Base-by-base conservation (phyloP, 2,329 filamentous ascomycete species). In the Colletotrichum limetticola region DNA sequence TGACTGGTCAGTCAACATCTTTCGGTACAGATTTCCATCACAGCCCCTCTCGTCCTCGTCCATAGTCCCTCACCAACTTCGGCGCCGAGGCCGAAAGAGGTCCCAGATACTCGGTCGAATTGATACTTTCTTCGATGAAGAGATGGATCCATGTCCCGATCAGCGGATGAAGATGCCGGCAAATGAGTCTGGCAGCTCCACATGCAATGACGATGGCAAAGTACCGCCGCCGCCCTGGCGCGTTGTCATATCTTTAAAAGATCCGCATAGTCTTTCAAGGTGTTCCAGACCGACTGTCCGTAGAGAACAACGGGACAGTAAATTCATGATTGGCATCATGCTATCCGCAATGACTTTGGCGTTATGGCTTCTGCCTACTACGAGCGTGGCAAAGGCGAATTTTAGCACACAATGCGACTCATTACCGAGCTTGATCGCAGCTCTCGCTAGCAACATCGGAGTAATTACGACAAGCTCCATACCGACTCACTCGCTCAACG, bases 301-400 rank as follows among this genome's bases (percentile, higher is more conserved):
- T 22, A 52, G 28, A 1, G 42, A 46, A 46, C 16, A 16, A 46
- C 42, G 12, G n/a, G 19, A 22, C 32, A 22, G 65, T 14, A 60
- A 53, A 14, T 30, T 12, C n/a, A 19, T 22, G 1, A 16, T 56
- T 32, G 42, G 35, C 68, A 67, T 71, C 56, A 71, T 71, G 62
- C n/a, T 71, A 5, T 49, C 62, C 11, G 26, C 56, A 12, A 55
- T 71, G 19, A 57, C 32, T 12, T 14, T 61, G 4, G 56, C 68
- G 2, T 52, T 28, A 1, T 67, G 63, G 68, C 26, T 71, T 0
- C n/a, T 56, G 46, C 46, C 68, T 5, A 9, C 53, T 1, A n/a
- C n/a, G 12, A 26, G 14, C 3, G 11, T 52, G 22, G 56, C 42
- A 24, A 9, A 26, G 1, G 14, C 56, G 2, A 4, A 24, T 2